Percentiles rank a stretch among this genome's conserved stretches.
phyloP scores from a whole-genome alignment of 495 filamentous ascomycete genomes.

The Penicillium canescens region DNA sequence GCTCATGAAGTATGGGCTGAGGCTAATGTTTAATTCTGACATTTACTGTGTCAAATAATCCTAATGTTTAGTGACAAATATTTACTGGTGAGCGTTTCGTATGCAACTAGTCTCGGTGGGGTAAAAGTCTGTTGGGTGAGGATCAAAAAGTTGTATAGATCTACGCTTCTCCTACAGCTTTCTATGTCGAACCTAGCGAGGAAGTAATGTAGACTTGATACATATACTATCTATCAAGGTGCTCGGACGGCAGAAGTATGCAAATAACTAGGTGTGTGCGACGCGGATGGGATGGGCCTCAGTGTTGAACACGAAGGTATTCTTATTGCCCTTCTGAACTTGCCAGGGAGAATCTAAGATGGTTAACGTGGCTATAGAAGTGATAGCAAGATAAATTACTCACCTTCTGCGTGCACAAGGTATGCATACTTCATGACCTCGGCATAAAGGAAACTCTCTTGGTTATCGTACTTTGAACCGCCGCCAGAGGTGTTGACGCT shows the following conservation, averaged over 20 bases:
- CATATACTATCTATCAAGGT: background rate
- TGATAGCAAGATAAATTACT: background rate
- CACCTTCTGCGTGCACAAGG: slow-evolving; percentile 57
- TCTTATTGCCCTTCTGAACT: slow-evolving; percentile 55
- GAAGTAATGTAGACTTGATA: background rate
- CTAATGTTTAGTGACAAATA: background rate
- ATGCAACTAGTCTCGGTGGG: too few relatives aligned
- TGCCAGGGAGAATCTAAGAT: slow-evolving; percentile 62
- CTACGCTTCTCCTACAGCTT: background rate
- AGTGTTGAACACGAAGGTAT: slow-evolving; percentile 79
- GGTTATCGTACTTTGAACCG: slow-evolving; percentile 63
- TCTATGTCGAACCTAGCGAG: background rate
- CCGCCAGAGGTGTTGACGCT: slow-evolving; percentile 68
- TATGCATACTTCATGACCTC: slow-evolving; percentile 89
- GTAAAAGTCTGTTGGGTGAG: too few relatives aligned
- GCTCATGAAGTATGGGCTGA: background rate
- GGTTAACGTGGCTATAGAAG: slow-evolving; percentile 11
- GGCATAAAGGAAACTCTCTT: slow-evolving; percentile 90
- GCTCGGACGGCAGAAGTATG: background rate
- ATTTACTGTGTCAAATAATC: background rate
- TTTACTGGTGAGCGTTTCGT: background rate
- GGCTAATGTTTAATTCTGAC: background rate
- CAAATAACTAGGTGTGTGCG: slow-evolving; percentile 11
- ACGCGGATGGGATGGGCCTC: slow-evolving; percentile 79
- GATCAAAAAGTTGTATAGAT: background rate